phyloP scores from a whole-genome alignment of 441 rosid species.

The Gossypium gossypioides region DNA sequence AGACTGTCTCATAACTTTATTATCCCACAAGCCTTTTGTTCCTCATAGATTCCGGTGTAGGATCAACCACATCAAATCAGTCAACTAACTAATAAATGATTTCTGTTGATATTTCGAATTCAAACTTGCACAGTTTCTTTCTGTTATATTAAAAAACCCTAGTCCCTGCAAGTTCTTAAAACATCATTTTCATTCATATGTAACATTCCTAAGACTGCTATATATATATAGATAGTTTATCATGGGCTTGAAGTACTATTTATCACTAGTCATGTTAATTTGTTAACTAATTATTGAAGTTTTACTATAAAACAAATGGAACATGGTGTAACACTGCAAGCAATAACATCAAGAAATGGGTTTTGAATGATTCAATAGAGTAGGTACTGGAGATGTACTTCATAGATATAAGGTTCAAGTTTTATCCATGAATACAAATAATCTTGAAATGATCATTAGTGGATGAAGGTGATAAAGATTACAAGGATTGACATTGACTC shows the following conservation, averaged over 20 bases:
- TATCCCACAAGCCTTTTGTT: neutral
- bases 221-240: no score
- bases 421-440: neutral
- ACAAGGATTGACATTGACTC: slow-evolving; percentile 1
- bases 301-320: neutral
- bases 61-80: slow-evolving; percentile 17
- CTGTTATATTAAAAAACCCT: no score
- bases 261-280: neutral
- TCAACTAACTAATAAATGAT: neutral
- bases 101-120: no score
- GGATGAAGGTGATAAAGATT: neutral
- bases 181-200: no score
- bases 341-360: neutral
- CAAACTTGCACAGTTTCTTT: no score
- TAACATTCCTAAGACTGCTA: no score
- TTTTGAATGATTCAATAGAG: neutral
- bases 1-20: neutral
- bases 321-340: neutral
- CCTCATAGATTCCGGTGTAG: slow-evolving; percentile 9
- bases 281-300: neutral
- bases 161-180: neutral
- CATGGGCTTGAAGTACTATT: neutral
- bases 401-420: neutral
- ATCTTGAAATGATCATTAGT: neutral
- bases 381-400: neutral